Base-by-base conservation (phyloP, 768 basidiomycete genomes). In the Postia placenta region DNA sequence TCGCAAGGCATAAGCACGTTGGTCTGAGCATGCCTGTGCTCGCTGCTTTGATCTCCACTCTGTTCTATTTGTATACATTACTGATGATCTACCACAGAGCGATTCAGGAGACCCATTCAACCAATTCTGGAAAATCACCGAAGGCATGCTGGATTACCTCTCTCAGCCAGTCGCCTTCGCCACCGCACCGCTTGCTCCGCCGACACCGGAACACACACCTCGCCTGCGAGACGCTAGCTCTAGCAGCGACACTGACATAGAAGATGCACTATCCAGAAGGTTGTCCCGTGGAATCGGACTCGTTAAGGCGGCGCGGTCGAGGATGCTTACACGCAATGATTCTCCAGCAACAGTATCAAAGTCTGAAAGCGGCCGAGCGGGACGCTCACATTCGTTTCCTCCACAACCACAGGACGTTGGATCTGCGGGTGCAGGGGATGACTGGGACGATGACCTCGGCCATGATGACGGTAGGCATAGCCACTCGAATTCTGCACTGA, bases 31-130 rank as follows among this genome's bases (percentile, higher is more conserved):
- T 33, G 7, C 15, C 30, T 33, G 9, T 33, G 30, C 30, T 33
- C 30, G 30, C 15, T 33, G 9, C 15, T 15, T 33, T 33, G 30
- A 7, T 7, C 30, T n/a, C 30, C 15, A 7, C 30, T 33, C 30
- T 35, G 35, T 48, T 24, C 38, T 40, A 26, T 43, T 22, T 43
- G 7, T 11, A n/a, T n/a, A n/a, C n/a, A n/a, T 22, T 15, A 22
- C 50, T 52, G 36, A 46, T 35, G 23, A 33, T 15, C 28, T 30
- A 25, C 25, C 4, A 23, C 45, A 61, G 63, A 57, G 57, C 48
- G 90, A 92, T 59, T 83, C 88, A 2, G 81, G 85, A 3, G 90
- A 92, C 59, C 83, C 87, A 4, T 92, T 92, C 70, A 89, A 90
- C 60, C 79, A 88, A 57, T 92, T 92, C 60, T 92, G 90, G 90